Evolutionary conservation across 2,329 filamentous ascomycete species (phyloP), one percentile per base, ranked within the genome.

Genomic region (Fusarium compactum): DNA sequence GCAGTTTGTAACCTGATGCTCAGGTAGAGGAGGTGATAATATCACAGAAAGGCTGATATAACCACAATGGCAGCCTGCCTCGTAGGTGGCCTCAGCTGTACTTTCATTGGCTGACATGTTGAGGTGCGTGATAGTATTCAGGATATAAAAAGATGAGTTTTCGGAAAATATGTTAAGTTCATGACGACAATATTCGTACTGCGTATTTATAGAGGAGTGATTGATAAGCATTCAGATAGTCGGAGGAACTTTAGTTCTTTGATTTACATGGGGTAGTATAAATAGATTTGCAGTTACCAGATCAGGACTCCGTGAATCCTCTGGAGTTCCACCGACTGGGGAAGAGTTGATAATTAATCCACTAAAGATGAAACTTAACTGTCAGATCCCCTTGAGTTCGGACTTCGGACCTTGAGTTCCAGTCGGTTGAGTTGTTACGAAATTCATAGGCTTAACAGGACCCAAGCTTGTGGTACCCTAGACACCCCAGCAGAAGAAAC

Each of bases 61-160:
- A 46, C 85, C 85, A 76, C 86, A 88, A 74, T 88, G 85, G 67
- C 85, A 88, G 58, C 82, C 83, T 14, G 80, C 84, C 47, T 82
- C 76, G 75, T 88, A 86, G 3, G 81, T 84, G 51, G 69, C 76
- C 47, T 74, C 78, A 6, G 69, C 56, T 52, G 77, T 73, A 9
- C 43, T 54, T n/a, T 66, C 53, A 40, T 66, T 32, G 9, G 58
- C 52, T 9, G 70, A 34, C 67, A 74, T 76, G 9, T 20, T 60
- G 8, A 34, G 15, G 27, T 32, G 10, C 10, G 10, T 38, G 24
- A 20, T 12, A 24, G 10, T 10, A n/a, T 27, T 25, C 24, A 20
- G 6, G 20, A 16, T 15, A 41, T 27, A 18, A 27, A 22, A n/a
- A 30, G 16, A 8, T 25, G 18, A 38, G 20, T 8, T 10, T n/a